A percentile compares a stretch with the other conserved stretches of the same genome.
Conservation (phyloP, 164 flowering plant species). For the Amborella trichopoda region DNA sequence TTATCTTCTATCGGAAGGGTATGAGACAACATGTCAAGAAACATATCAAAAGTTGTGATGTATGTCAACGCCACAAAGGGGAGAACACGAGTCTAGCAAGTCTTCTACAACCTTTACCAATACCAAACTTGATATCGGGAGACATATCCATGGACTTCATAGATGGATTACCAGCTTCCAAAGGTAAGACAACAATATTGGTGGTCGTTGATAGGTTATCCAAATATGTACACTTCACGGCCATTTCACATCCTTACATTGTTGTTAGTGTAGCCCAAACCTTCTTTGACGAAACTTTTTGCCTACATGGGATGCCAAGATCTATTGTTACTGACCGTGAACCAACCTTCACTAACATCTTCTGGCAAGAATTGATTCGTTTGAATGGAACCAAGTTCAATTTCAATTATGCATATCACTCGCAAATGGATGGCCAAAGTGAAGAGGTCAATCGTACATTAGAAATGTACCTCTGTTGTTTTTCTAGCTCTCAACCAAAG, state of each 20-base stretch:
- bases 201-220: neutral
- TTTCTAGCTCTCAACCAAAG: neutral
- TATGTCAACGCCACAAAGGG: neutral
- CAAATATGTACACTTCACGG: slow-evolving; percentile 2
- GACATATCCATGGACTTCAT: neutral
- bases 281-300: neutral
- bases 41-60: neutral
- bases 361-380: neutral
- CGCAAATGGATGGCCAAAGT: slow-evolving; percentile 3
- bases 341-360: neutral
- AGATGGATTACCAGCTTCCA: neutral
- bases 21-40: neutral
- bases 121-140: neutral
- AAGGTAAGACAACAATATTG: neutral
- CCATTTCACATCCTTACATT: neutral
- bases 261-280: neutral
- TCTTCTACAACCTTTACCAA: neutral
- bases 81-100: neutral
- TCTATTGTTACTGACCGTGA: neutral
- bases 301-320: neutral
- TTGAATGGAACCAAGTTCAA: neutral
- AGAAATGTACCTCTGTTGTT: neutral
- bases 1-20: neutral
- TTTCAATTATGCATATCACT: slow-evolving; percentile 1
- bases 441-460: neutral